Evolutionary conservation across 345 rosid species (phyloP), one percentile per base, ranked within the genome.

Genomic region (Syzygium aromaticum): DNA sequence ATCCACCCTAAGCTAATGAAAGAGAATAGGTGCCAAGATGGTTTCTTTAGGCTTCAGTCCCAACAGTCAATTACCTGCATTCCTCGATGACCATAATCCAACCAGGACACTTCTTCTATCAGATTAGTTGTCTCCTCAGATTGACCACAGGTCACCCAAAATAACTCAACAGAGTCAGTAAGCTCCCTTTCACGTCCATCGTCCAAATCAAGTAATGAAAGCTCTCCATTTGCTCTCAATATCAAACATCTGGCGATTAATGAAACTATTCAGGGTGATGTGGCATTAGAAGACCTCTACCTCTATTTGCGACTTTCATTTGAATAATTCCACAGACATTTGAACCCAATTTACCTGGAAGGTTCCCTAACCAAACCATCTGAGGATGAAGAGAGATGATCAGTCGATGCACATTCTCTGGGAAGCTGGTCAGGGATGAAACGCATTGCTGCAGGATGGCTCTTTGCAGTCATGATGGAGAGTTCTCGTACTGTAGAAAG

Each of bases 401-500:
- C 88, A 88, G 90, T 91, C 77, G 88, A 59, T n/a, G 88, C 89
- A 64, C 53, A 23, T 51, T 94, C 98, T 90, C 95, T 94, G 51
- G 93, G 91, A 78, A 93, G 90, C 93, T 94, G 98, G 63, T 95
- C 97, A 78, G 99, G 99, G 88, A 98, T 95, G 93, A 98, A 98
- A 84, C 95, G 97, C 98, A 98, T 98, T n/a, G 99, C 98, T 86
- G 96, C 98, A 86, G 99, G 99, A 93, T 98, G 99, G 93, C 98
- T 98, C 96, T 98, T 98, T 28, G 96, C 98, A 86, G 99, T 98
- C 99, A 98, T 96, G 92, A 98, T 98, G 85, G 99, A 96, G 88
- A 98, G 95, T 92, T 98, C 99, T 89, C 99, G 96, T 93, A 98
- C 99, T 96, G 99, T 96, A 95, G 99, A 98, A 95, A 98, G 99